A percentile compares a stretch with the other conserved stretches of the same genome.
These are phyloP conservation scores for Drosera spatulata DNA, from an alignment of 179 eudicot genomes.

Conservation along the genomic window DNA sequence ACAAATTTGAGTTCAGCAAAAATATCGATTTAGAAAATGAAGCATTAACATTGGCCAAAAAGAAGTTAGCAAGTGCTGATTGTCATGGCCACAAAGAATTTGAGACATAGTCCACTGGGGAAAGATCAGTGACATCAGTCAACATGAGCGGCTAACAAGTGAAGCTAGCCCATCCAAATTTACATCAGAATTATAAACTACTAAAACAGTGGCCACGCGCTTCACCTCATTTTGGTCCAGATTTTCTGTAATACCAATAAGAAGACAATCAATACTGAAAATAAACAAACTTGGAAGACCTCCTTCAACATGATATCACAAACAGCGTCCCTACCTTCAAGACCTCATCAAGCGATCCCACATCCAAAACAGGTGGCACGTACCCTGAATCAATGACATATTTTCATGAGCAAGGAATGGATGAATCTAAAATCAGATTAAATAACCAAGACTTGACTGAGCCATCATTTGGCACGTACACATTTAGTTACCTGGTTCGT, in stretches of 20 bases:
- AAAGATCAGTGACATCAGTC: not conserved
- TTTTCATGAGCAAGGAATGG: not conserved
- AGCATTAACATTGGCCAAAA: too few species aligned
- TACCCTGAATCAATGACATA: slow-evolving; percentile 35
- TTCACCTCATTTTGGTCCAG: not conserved
- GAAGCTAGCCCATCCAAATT: too few species aligned
- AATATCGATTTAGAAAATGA: too few species aligned
- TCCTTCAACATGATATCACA: not conserved
- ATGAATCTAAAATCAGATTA: not conserved
- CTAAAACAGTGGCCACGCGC: not conserved
- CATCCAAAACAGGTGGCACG: slow-evolving; percentile 50
- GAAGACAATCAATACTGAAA: not conserved
- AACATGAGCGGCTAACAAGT: not conserved
- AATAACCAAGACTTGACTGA: not conserved
- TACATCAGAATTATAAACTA: not conserved
- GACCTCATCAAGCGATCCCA: slow-evolving; percentile 50
- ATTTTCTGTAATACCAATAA: not conserved
- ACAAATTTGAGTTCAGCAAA: too few species aligned
- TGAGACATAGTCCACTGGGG: too few species aligned
- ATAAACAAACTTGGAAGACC: not conserved
- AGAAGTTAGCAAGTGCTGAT: too few species aligned
- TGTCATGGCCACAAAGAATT: too few species aligned
- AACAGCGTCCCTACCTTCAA: slow-evolving; percentile 47
- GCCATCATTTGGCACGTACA: not conserved
- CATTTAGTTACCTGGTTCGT: slow-evolving; percentile 39